phyloP scores from a whole-genome alignment of 129 eudicot genomes.

The Gnaphalium uliginosum region DNA sequence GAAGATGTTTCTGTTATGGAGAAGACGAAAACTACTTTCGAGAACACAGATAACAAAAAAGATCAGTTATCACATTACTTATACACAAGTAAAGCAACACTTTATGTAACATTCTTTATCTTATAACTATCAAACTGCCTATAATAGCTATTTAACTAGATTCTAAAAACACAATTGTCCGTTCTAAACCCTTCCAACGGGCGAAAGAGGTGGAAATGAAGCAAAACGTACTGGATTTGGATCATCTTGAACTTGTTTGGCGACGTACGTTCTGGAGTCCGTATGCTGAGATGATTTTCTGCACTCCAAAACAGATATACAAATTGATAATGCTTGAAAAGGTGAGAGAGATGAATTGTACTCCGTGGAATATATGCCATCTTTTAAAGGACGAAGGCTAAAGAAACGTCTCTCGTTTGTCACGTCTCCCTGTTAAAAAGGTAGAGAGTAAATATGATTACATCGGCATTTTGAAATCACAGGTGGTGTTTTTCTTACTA shows the following conservation, averaged over 20 bases:
- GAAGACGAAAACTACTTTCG: background rate
- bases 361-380: constrained; percentile 63
- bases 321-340: constrained; percentile 71
- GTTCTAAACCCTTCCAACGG: constrained; percentile 40
- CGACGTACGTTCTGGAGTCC: constrained; percentile 23
- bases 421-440: constrained; percentile 49
- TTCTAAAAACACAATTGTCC: background rate
- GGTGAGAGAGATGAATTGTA: constrained; percentile 60
- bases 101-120: background rate
- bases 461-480: background rate
- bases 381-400: constrained; percentile 53
- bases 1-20: background rate
- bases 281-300: constrained; percentile 43
- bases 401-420: constrained; percentile 40
- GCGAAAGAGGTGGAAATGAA: constrained; percentile 45
- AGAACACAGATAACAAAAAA: background rate
- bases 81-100: constrained; percentile 27
- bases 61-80: constrained; percentile 22
- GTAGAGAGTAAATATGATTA: background rate
- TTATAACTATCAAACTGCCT: constrained; percentile 21
- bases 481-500: background rate
- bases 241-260: constrained; percentile 35
- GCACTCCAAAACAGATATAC: constrained; percentile 59
- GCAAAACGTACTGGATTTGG: constrained; percentile 41
- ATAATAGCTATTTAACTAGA: constrained; percentile 15